Percentiles rank a stretch among this genome's conserved stretches.
Conservation (phyloP, 208 protist genomes). For the Leishmania gerbilli region DNA sequence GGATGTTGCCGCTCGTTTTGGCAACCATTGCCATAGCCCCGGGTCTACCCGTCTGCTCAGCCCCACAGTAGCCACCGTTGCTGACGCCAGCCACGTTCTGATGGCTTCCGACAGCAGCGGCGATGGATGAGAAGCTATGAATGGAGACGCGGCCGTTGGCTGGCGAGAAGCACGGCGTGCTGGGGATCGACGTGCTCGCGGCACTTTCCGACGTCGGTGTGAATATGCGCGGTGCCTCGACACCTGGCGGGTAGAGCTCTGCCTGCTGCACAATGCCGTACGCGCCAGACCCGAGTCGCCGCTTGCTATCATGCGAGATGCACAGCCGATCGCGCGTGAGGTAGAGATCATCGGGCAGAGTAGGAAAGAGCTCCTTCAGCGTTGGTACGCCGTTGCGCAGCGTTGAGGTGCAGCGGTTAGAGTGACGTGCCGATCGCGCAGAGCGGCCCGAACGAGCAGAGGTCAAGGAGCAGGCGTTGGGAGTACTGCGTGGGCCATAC, state of each 20-base stretch:
- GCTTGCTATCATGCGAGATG: slow-evolving; percentile 22
- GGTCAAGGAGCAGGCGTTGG: slow-evolving; percentile 22
- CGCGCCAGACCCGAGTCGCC: slow-evolving; percentile 49
- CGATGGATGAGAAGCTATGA: slow-evolving; percentile 15
- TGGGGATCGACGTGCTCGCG: slow-evolving; percentile 4
- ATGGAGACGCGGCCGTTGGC: background rate
- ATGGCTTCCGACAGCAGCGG: background rate
- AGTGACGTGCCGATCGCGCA: slow-evolving; percentile 25
- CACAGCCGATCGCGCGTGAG: slow-evolving; percentile 49
- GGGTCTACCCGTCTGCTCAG: background rate
- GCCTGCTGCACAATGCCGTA: slow-evolving; percentile 67
- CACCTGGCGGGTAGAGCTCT: slow-evolving; percentile 55
- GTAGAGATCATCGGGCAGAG: slow-evolving; percentile 43
- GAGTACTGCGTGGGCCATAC: slow-evolving; percentile 24
- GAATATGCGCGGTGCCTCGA: slow-evolving; percentile 28
- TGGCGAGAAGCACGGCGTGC: slow-evolving; percentile 13
- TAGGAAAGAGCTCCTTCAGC: slow-evolving; percentile 51
- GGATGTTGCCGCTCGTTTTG: background rate
- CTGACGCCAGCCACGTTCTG: background rate
- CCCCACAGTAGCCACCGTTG: background rate
- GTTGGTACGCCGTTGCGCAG: slow-evolving; percentile 14
- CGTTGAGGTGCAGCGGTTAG: slow-evolving; percentile 14
- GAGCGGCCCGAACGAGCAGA: slow-evolving; percentile 26
- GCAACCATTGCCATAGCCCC: background rate
- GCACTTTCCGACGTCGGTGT: slow-evolving; percentile 13